Base-by-base conservation (phyloP, 1,139 yeast species). In the Keqinozyma sinolaborantium region DNA sequence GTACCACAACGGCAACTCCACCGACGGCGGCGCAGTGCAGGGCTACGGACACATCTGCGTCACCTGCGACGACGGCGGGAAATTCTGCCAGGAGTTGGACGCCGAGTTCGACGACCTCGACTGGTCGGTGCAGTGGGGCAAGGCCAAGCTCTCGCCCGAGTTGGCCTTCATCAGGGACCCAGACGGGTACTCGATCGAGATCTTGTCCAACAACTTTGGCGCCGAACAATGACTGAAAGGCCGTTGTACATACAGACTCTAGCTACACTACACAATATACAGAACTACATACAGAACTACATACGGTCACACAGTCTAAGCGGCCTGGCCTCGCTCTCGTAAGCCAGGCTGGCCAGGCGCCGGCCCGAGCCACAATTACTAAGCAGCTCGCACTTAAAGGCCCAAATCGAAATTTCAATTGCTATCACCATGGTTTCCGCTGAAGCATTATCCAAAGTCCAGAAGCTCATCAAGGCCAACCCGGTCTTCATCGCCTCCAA, bases 11-110 rank as follows among this genome's bases (percentile, higher is more conserved):
- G 95, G 96, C 35, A 87, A 88, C 56, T 50, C 63, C 29, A 64
- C 71, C 23, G 72, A 59, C 26, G 54, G 63, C 34, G 80, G 79
- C 14, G 71, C 77, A 26, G 79, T 83, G 12, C 81, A 76, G 50
- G 97, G 97, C 11, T 92, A 74, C 52, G 95, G 95, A 23, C 96
- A 90, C 60, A 72, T 85, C 38, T 85, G 95, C 48, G 64, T 92
- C 30, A 68, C 86, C n/a, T 77, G 80, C 38, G 65, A 73, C 25
- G 79, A 88, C 47, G 80, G 95, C 3, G 77, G 53, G 30, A 53
- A 63, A 38, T 66, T 83, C 54, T 61, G 82, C 56, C 50, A 67
- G 25, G 65, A 70, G 45, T 58, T 81, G 48, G 75, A 78, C 45
- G 53, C 50, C 24, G 56, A 58, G 29, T 56, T 43, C 31, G 60